phyloP scores from a whole-genome alignment of 2,329 filamentous ascomycete species.

The Aotearoamyces nothofagi region DNA sequence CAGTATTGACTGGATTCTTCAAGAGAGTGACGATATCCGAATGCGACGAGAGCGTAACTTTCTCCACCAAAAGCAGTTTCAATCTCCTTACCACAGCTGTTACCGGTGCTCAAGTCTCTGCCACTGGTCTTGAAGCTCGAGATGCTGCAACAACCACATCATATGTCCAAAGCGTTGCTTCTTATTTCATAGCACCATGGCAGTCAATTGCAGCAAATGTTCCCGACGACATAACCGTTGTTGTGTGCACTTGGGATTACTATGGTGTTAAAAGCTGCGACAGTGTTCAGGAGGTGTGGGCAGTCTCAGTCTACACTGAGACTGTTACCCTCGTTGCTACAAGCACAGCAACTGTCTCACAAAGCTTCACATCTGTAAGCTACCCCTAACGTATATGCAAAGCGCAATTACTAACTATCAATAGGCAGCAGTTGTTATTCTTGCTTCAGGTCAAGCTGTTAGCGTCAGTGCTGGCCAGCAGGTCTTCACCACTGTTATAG shows the following conservation, averaged over 20 bases:
- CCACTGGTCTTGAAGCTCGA: not conserved
- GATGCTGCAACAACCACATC: slow-evolving; percentile 3
- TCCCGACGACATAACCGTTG: slow-evolving; percentile 9
- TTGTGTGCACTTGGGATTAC: slow-evolving; percentile 7
- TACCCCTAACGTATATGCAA: no score
- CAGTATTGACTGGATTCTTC: slow-evolving; percentile 11
- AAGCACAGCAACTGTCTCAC: slow-evolving; percentile 8
- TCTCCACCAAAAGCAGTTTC: slow-evolving; percentile 12
- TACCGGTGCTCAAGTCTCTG: slow-evolving; percentile 1
- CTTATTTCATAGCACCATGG: slow-evolving; percentile 14
- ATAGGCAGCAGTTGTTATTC: no score
- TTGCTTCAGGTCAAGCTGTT: no score
- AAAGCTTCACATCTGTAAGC: slow-evolving; percentile 9
- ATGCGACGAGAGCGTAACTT: slow-evolving; percentile 13
- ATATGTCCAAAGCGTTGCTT: slow-evolving; percentile 11
- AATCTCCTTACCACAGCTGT: slow-evolving; percentile 8
- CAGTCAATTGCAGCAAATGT: slow-evolving; percentile 11
- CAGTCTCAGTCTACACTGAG: slow-evolving; percentile 7
- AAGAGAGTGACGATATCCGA: slow-evolving; percentile 10
- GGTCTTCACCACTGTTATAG: no score
- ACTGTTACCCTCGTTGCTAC: slow-evolving; percentile 9
- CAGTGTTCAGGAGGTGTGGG: slow-evolving; percentile 11
- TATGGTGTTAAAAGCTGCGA: slow-evolving; percentile 5
- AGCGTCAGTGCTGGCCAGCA: no score
- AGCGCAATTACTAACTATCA: no score